phyloP scores from a whole-genome alignment of 805 yeast genomes.

The Candida oleophila region DNA sequence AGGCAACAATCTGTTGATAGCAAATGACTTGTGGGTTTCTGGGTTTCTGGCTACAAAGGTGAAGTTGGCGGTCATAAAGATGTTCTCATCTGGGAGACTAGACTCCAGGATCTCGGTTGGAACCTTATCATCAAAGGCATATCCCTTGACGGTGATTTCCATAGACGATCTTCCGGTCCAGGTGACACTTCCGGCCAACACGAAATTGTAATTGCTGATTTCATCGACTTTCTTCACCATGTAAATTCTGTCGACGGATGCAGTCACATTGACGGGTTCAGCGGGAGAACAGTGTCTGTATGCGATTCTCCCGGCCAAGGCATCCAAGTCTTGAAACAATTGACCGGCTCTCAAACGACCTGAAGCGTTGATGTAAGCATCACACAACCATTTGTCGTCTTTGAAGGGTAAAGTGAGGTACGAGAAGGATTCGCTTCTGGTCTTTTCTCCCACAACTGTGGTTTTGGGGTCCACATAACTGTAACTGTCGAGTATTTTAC shows the following conservation, averaged over 20 bases:
- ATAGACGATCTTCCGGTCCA: conserved; percentile 95
- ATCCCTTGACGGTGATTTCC: conserved; percentile 92
- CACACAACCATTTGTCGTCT: conserved; percentile 78
- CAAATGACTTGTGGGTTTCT: conserved; percentile 83
- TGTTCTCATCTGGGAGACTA: conserved; percentile 60
- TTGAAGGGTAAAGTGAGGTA: conserved; percentile 76
- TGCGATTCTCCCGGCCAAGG: conserved; percentile 91
- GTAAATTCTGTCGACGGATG: conserved; percentile 88
- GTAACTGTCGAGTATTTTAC: conserved; percentile 68
- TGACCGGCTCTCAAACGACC: conserved; percentile 94
- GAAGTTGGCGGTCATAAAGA: conserved; percentile 85
- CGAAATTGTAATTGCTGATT: conserved; percentile 69
- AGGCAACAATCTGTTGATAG: conserved; percentile 80
- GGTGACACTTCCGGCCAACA: conserved; percentile 86
- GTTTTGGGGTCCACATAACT: conserved; percentile 73
- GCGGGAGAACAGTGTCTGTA: conserved; percentile 94
- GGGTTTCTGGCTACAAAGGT: conserved; percentile 97
- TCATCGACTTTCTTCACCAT: conserved; percentile 83
- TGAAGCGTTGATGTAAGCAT: conserved; percentile 82
- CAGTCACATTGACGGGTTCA: conserved; percentile 93
- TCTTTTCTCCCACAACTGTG: conserved; percentile 66
- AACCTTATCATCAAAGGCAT: conserved; percentile 59
- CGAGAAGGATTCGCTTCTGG: conserved; percentile 75
- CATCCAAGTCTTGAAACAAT: conserved; percentile 90
- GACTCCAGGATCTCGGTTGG: conserved; percentile 56